Evolutionary conservation across 2,329 filamentous ascomycete species (phyloP).

Genomic region (Ceratocystis colombiana): DNA sequence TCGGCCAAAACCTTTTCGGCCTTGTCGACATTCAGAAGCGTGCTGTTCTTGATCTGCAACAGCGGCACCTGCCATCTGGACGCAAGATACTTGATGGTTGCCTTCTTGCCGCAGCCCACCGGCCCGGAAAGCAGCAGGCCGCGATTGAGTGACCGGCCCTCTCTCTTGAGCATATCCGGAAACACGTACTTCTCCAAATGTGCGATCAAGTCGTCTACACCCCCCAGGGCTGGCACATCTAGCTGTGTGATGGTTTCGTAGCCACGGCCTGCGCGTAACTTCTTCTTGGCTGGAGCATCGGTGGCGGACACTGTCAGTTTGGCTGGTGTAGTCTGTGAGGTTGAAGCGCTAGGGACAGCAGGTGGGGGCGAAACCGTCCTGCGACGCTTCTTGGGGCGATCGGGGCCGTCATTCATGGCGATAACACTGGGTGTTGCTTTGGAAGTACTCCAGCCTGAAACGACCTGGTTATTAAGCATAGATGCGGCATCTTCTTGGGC

Average conservation of each 20-base stretch:
- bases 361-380: conserved; percentile 26
- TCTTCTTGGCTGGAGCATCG: conserved; percentile 29
- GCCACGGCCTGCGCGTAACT: conserved; percentile 30
- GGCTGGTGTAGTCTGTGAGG: conserved; percentile 11
- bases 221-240: conserved; percentile 29
- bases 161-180: conserved; percentile 22
- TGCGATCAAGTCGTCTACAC: conserved; percentile 29
- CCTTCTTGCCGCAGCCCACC: conserved; percentile 70
- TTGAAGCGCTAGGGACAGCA: neutral
- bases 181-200: conserved; percentile 24
- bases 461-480: conserved; percentile 38
- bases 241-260: conserved; percentile 31
- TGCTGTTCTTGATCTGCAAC: conserved; percentile 41
- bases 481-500: conserved; percentile 30
- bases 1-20: conserved; percentile 35
- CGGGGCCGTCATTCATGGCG: conserved; percentile 30
- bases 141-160: conserved; percentile 16
- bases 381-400: conserved; percentile 32
- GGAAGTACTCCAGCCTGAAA: conserved; percentile 34
- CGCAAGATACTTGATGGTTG: conserved; percentile 64
- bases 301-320: conserved; percentile 23
- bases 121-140: conserved; percentile 71
- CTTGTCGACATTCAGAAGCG: conserved; percentile 35
- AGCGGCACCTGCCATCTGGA: conserved; percentile 63
- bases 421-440: conserved; percentile 20